These are phyloP conservation scores for Diaporthe ampelina DNA, from an alignment of 2,329 filamentous ascomycete genomes.

Conservation along the genomic window DNA sequence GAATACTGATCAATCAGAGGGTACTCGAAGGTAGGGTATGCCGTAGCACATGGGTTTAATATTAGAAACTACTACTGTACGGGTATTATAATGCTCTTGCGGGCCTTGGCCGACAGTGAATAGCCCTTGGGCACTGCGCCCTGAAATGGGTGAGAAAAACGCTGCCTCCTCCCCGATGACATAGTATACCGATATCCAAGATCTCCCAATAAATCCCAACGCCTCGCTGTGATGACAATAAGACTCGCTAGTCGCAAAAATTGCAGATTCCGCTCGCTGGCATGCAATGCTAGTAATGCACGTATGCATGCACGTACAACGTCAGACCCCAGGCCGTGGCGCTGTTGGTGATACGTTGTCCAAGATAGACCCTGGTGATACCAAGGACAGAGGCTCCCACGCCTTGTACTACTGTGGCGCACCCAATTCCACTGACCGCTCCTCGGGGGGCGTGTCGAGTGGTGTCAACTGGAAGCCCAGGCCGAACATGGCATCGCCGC, in stretches of 20 bases:
- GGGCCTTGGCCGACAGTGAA: background rate
- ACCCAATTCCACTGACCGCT: slow-evolving; percentile 35
- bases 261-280: slow-evolving; percentile 17
- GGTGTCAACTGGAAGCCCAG: slow-evolving; percentile 58
- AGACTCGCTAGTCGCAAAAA: slow-evolving; percentile 33
- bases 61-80: slow-evolving; percentile 29
- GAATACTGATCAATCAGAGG: too few species aligned
- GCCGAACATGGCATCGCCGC: slow-evolving; percentile 56
- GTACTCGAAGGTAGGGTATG: background rate
- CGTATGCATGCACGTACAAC: background rate
- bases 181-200: slow-evolving; percentile 5
- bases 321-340: background rate
- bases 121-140: background rate
- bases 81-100: slow-evolving; percentile 15
- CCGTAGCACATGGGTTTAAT: slow-evolving; percentile 17
- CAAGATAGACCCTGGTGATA: background rate
- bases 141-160: background rate
- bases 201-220: slow-evolving; percentile 33
- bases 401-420: slow-evolving; percentile 26
- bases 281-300: background rate
- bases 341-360: background rate
- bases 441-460: slow-evolving; percentile 55
- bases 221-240: slow-evolving; percentile 40
- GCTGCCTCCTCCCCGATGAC: background rate
- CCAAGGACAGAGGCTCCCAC: background rate